Conservation (phyloP, 2,329 filamentous ascomycete genomes). For the Epichloe bromicola region DNA sequence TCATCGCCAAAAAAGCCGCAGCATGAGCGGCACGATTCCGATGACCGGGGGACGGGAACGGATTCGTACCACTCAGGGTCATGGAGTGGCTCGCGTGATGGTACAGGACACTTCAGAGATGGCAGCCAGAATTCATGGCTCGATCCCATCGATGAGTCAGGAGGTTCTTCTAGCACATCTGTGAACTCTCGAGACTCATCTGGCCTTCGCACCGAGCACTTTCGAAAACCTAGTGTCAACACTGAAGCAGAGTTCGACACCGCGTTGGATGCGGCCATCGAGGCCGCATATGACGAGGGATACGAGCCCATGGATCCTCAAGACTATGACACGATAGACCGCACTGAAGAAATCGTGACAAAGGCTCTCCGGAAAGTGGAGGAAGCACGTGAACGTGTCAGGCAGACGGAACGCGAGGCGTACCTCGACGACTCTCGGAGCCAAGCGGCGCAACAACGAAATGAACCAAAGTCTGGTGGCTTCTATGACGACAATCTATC, state of each 20-base stretch:
- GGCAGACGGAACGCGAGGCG: conserved; percentile 60
- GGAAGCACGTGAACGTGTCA: conserved; percentile 60
- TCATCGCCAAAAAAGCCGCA: conserved; percentile 26
- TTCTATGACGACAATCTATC: conserved; percentile 48
- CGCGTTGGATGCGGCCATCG: conserved; percentile 86
- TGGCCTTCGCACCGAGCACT: conserved; percentile 54
- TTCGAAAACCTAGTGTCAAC: conserved; percentile 53
- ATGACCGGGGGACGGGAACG: conserved; percentile 5
- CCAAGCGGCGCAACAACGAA: conserved; percentile 17
- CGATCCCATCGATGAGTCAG: conserved; percentile 88
- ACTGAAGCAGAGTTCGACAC: conserved; percentile 90
- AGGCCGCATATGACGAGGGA: conserved; percentile 88
- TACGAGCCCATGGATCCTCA: conserved; percentile 57
- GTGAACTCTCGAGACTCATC: conserved; percentile 70
- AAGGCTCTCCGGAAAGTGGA: conserved; percentile 56
- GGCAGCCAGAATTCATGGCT: conserved; percentile 78
- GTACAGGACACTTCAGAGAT: conserved; percentile 34
- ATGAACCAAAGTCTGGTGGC: conserved; percentile 29
- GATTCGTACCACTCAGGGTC: conserved; percentile 5
- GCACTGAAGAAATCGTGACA: conserved; percentile 32
- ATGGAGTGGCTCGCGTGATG: conserved; percentile 13
- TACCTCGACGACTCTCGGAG: conserved; percentile 14
- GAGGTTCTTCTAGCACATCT: conserved; percentile 61
- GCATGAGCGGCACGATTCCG: conserved; percentile 9
- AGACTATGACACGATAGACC: conserved; percentile 21